Evolutionary conservation across 805 yeast species (phyloP), one percentile per base, ranked within the genome.

Genomic region (Teunomyces tritomae): DNA sequence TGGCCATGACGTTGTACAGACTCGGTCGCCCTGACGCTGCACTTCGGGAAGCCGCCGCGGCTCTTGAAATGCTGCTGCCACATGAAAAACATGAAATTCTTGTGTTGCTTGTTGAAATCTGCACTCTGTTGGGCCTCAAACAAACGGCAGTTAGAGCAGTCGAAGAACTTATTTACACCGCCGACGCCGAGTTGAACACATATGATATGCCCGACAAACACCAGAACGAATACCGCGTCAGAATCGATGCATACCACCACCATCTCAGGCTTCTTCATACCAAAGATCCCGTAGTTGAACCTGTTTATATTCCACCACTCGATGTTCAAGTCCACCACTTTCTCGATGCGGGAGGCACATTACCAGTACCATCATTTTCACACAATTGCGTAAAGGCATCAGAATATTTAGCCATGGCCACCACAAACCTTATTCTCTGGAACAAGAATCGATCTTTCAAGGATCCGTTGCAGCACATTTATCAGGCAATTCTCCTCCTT

Each of bases 1-100:
- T 61, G 7, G 54, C 63, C 4, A 46, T 58, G 9, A 49, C 60
- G 2, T 46, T 65, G 32, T 56, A 62, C 41, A 44, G 50, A 7
- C 39, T 64, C 10, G 70, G 71, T 1, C 45, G 70, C 14, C 32
- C 49, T 13, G 55, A 51, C 13, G 57, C 58, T 6, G 67, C 58
- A 1, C 46, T 63, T 10, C 45, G 71, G 20, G 62, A 63, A 42
- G 43, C 62, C 11, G 57, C 68, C 0, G 26, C 65, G 8, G 55
- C 62, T 2, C 57, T 63, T 10, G 71, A 65, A 40, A 39, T 51
- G 20, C 13, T 13, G 64, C 61, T 40, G 28, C 44, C 20, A 52
- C 49, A 34, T 37, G 44, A 5, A 28, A 39, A 13, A 54, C 53
- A 14, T 49, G 59, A 37, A 46, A 53, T 32, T 46, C 34, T 58